Conservation (phyloP, 2,329 filamentous ascomycete species). For the Scleromitrula shiraiana region DNA sequence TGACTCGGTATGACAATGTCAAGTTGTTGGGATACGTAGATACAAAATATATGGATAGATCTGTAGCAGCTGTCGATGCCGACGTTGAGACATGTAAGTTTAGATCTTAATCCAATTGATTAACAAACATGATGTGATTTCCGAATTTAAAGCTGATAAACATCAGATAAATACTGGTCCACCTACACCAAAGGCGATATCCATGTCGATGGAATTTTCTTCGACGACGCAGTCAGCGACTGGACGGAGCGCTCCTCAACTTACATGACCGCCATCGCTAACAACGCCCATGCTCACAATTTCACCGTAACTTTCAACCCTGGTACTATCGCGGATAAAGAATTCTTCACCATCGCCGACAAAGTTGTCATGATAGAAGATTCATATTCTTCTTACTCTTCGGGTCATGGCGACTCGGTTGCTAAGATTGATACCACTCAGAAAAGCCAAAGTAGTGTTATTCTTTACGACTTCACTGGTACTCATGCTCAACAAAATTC, state of each 20-base stretch:
- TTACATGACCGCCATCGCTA: neutral
- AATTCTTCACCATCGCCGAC: constrained; percentile 5
- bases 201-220: constrained; percentile 1
- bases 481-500: neutral
- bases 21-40: constrained; percentile 8
- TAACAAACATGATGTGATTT: too few relatives aligned
- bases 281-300: neutral
- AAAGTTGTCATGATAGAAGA: constrained; percentile 3
- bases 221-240: neutral
- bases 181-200: constrained; percentile 1
- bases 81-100: constrained; percentile 7
- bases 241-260: neutral
- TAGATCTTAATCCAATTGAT: too few relatives aligned
- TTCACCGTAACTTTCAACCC: constrained; percentile 6
- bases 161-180: constrained; percentile 9
- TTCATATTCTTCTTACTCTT: neutral
- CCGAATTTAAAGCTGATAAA: too few relatives aligned
- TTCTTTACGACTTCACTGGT: neutral
- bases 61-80: neutral
- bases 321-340: neutral
- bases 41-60: neutral
- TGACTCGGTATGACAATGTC: neutral
- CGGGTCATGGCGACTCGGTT: neutral
- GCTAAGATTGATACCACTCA: neutral
- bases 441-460: neutral